phyloP scores from a whole-genome alignment of 371 early-diverging fungal species.

The Nematocida ironsii region DNA sequence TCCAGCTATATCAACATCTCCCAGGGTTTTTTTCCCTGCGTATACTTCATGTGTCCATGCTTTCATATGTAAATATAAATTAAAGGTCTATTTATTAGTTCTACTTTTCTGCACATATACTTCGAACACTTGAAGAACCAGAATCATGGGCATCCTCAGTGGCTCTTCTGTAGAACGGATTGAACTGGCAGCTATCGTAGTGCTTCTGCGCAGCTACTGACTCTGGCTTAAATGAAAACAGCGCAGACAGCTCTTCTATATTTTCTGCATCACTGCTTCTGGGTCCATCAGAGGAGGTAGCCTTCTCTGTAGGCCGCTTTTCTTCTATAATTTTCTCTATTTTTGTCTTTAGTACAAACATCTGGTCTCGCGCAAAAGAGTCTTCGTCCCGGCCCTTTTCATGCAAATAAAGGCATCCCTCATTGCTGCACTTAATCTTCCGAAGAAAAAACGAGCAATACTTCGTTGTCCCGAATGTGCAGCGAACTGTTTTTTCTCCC shows the following conservation, averaged over 20 bases:
- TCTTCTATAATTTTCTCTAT: slow-evolving; percentile 65
- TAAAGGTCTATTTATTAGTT: slow-evolving; percentile 55
- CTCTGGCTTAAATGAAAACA: slow-evolving; percentile 53
- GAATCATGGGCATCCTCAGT: slow-evolving; percentile 23
- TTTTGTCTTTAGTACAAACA: slow-evolving; percentile 67
- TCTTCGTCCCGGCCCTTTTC: slow-evolving; percentile 63
- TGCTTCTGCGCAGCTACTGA: slow-evolving; percentile 18
- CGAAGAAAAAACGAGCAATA: slow-evolving; percentile 71
- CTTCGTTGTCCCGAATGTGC: slow-evolving; percentile 71
- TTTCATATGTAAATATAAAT: slow-evolving; percentile 28
- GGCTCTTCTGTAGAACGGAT: slow-evolving; percentile 50
- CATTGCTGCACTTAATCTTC: slow-evolving; percentile 68
- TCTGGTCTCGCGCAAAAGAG: slow-evolving; percentile 69
- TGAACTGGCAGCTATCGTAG: slow-evolving; percentile 58
- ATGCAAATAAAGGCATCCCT: slow-evolving; percentile 71
- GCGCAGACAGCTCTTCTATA: slow-evolving; percentile 43
- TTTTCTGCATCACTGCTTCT: slow-evolving; percentile 3
- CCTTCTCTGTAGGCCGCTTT: slow-evolving; percentile 58
- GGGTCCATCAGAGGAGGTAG: background rate
- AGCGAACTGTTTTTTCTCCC: slow-evolving; percentile 66
- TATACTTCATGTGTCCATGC: slow-evolving; percentile 57
- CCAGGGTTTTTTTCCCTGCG: slow-evolving; percentile 50
- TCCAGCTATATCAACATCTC: slow-evolving; percentile 40
- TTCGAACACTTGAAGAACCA: background rate
- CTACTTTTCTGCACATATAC: slow-evolving; percentile 53